A percentile compares a stretch with the other conserved stretches of the same genome.
Conservation (phyloP, 306 rosid genomes). For the Cucurbita maxima region DNA sequence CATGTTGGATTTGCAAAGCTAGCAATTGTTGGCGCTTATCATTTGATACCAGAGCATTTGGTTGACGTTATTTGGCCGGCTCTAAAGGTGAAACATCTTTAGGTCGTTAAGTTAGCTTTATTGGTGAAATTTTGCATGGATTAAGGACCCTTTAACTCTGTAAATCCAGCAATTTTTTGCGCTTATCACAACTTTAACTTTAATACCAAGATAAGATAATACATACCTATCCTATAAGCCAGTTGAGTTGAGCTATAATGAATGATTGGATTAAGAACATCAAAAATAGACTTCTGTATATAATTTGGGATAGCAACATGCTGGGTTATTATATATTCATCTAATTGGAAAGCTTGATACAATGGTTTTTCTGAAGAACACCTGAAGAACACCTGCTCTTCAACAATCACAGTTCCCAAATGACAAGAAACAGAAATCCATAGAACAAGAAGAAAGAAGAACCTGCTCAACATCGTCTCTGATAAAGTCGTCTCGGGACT, state of each 20-base stretch:
- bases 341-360: not conserved
- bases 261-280: not conserved
- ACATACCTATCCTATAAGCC: not conserved
- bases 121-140: too few relatives aligned
- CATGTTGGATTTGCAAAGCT: too few relatives aligned
- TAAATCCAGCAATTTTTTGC: too few relatives aligned
- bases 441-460: not conserved
- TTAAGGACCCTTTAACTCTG: too few relatives aligned
- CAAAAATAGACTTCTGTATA: not conserved
- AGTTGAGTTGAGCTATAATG: not conserved
- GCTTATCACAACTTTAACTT: too few relatives aligned
- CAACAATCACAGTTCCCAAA: not conserved
- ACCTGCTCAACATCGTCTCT: slow-evolving; percentile 97
- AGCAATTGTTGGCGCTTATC: too few relatives aligned
- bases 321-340: not conserved
- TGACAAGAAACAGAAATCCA: not conserved
- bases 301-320: not conserved
- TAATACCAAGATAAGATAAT: not conserved
- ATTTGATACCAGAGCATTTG: too few relatives aligned
- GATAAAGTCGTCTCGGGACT: slow-evolving; percentile 72
- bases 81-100: too few relatives aligned
- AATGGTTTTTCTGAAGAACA: not conserved
- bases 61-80: too few relatives aligned
- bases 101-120: too few relatives aligned
- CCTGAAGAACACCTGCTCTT: not conserved